Evolutionary conservation across 1,139 yeast genomes (phyloP), one percentile per base, ranked within the genome.

Genomic region (Torulaspora pretoriensis): DNA sequence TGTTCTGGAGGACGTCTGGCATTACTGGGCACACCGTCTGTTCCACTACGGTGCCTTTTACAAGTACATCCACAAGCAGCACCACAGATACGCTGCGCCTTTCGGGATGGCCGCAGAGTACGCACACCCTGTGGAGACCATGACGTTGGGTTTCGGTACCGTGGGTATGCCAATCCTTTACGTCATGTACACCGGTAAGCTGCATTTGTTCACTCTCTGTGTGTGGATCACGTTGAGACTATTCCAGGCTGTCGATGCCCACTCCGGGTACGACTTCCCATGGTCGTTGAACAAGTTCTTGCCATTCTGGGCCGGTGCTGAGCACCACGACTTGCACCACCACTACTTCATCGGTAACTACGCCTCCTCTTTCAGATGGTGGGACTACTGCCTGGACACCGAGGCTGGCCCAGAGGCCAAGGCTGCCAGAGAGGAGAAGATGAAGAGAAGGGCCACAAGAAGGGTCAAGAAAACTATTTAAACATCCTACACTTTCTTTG

Each of bases 261-360:
- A 90, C 67, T 88, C 97, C 1, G 97, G 97, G 46, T 90, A 90
- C 68, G 97, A 90, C 61, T 90, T 90, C 77, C 97, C 97, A 45
- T 83, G 95, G 89, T 87, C 96, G 4, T 75, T 90, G 63, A 90
- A 87, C 70, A 87, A 89, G 63, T 80, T 88, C 68, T 65, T 90
- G 48, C 96, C 97, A 29, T 77, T 90, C 70, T 90, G 97, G 97
- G 95, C 97, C 13, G 97, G 97, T 49, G 97, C 97, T 14, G 97
- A 87, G 60, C 97, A 90, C 68, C 97, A 89, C 64, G 96, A 89
- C 63, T 88, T 85, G 63, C 96, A 89, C 65, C 97, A 89, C 66
- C 94, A 85, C 63, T 86, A 80, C 68, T 89, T 89, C 68, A 82
- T 70, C 46, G 96, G 96, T 43, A 87, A 88, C 68, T 89, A 87